Evolutionary conservation across 208 protist genomes (phyloP).

Genomic region (Crithidia brevicula): DNA sequence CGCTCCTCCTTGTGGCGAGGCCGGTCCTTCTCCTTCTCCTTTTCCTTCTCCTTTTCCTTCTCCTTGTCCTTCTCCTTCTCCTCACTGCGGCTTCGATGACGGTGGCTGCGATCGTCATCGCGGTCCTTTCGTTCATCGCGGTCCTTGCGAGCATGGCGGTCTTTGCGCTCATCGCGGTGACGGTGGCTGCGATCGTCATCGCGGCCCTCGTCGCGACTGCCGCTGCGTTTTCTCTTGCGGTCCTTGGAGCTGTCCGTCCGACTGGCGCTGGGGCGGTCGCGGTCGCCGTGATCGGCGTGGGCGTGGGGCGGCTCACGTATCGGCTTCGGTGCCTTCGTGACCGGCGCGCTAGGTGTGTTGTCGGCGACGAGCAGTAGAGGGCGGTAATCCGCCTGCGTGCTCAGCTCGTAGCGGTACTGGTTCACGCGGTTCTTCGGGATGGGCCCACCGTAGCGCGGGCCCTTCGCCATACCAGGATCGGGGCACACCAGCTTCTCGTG

Average conservation of each 20-base stretch:
- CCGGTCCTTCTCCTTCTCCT: background rate
- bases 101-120: constrained; percentile 2
- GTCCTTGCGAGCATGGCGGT: constrained; percentile 2
- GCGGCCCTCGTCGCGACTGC: background rate
- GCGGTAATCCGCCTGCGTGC: constrained; percentile 58
- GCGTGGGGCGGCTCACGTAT: background rate
- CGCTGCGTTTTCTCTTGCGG: constrained; percentile 12
- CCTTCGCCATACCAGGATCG: constrained; percentile 54
- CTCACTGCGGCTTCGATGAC: background rate
- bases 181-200: constrained; percentile 3
- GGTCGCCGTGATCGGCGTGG: no score
- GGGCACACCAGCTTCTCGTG: constrained; percentile 73
- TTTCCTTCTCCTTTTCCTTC: background rate
- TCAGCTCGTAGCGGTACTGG: constrained; percentile 76
- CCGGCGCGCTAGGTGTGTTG: constrained; percentile 1
- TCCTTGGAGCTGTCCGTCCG: no score
- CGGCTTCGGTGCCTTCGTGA: background rate
- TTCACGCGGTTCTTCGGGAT: constrained; percentile 69
- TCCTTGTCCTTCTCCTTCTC: background rate
- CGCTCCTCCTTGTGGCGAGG: background rate
- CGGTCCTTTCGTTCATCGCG: background rate
- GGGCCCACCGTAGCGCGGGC: constrained; percentile 42
- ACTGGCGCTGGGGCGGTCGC: no score
- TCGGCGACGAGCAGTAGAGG: constrained; percentile 46
- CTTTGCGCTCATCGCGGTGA: background rate